Base-by-base conservation (phyloP, 352 stramenopile genomes). In the Pilasporangium apinafurcum region DNA sequence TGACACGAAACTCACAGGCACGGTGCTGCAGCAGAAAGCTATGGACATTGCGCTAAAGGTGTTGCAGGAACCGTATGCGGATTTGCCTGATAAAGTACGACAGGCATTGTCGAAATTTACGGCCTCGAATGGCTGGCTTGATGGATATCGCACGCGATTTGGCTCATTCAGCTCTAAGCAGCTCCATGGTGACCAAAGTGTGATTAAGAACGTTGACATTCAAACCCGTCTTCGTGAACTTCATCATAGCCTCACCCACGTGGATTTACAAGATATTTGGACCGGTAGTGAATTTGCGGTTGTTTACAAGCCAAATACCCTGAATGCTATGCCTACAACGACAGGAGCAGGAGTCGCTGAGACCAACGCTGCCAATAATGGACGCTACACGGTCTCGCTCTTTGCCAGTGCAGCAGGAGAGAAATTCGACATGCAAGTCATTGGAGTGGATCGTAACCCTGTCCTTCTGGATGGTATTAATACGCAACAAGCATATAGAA, bases 131-230 rank as follows among this genome's bases (percentile, higher is more conserved):
- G 80, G 80, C 43, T 92, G 80, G 80, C 55, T 92, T 20, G 80
- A 92, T 35, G 80, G 80, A n/a, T 92, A 90, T 50, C 64, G 80
- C 48, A 90, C 76, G 32, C 62, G 80, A 8, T 92, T 92, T 46
- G 80, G 80, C 13, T 86, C 73, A 13, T 90, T 92, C 54, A 90
- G 70, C 44, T 85, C 70, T 34, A 91, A 88, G 34, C 72, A 86
- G 28, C 44, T 73, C 8, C 55, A 66, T 7, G 46, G 51, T n/a
- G 53, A 75, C 16, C 59, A 74, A 33, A 85, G 61, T 37, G 74
- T 83, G 20, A 92, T 92, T 50, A 92, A 92, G 57, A 86, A 65
- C 37, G 80, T 92, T 24, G 80, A 92, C 51, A 68, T 88, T 39
- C 80, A 92, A 56, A 92, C 80, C 43, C 73, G 77, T n/a, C 50